Evolutionary conservation across 2,329 filamentous ascomycete genomes (phyloP), one percentile per base, ranked within the genome.

Genomic region (Penicillium corylophilum): DNA sequence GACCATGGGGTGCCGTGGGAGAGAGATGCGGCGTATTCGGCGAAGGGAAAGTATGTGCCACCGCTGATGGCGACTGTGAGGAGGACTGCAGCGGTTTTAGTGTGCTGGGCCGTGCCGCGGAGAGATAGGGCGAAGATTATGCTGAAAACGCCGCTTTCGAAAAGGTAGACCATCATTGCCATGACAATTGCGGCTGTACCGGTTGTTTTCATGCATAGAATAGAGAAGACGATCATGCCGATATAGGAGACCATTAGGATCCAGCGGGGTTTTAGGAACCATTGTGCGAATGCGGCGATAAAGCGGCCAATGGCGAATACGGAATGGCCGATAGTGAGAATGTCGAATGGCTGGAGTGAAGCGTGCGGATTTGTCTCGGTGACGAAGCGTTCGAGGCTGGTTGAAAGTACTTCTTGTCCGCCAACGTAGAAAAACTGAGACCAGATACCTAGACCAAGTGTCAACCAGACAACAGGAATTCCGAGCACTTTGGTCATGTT

Each of bases 351-450:
- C 9, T 47, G 36, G 0, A 74, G 60, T 15, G 51, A 53, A 9
- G 65, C 63, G 12, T 54, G 59, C 1, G 77, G 74, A 13, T 69
- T 66, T 6, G 77, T 71, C 4, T 64, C 50, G 1, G 51, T 24
- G 22, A 82, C 64, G 48, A 81, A 82, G 2, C 67, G 59, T 22
- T 67, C 60, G 46, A 81, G 79, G 12, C 71, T 73, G 7, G 75
- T 78, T 2, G 79, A 77, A 18, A 82, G 69, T 24, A 77, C 76
- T 68, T 86, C 83, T 63, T 86, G 82, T 0, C 76, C 81, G 12
- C 82, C 83, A 1, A 84, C 79, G 56, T 85, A 86, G 69, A 79
- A 83, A 61, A 82, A 85, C 56, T 81, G 77, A 10, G 77, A 76
- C 61, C 82, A 77, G 1, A 80, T 68, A 0, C 79, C 83, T 2